Evolutionary conservation across 2,329 filamentous ascomycete species (phyloP), one percentile per base, ranked within the genome.

Genomic region (Neoscytalidium dimidiatum): DNA sequence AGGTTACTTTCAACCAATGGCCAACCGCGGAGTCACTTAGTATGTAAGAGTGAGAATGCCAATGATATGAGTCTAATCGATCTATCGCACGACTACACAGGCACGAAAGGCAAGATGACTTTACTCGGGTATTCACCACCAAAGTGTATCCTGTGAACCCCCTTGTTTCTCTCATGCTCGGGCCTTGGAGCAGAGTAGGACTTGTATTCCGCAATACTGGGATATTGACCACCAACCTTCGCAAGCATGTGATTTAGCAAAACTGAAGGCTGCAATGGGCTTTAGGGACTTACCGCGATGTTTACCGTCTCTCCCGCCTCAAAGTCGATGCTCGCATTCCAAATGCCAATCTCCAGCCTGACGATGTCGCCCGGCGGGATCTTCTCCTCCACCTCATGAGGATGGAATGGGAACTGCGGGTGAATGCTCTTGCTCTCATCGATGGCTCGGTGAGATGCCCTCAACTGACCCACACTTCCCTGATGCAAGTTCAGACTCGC

Each of bases 321-420:
- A 68, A 79, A 84, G 29, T 82, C 78, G 0, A 82, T 74, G 0
- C 81, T 81, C 73, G 80, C 78, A 0, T 78, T 75, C 81, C 80
- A 84, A 13, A 84, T 80, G 0, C 80, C 80, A 65, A 84, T 83
- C 51, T 83, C 80, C 4, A 83, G 70, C 68, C 77, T 77, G 3
- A 82, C 80, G 21, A 83, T 70, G 6, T 77, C 71, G 0, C 81
- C 81, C 0, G 74, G 75, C 2, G 69, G 62, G 1, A 83, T 72
- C 68, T 81, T 80, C 48, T 81, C 74, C 48, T 80, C 73, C 17
- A 71, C 69, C 4, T 75, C 72, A 64, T 83, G 79, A 2, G 80
- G 74, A 57, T 82, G 76, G 66, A 74, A 73, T 1, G 72, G 73
- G 9, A 70, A 74, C 14, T 73, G 68, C 19, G 67, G 63, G 41